phyloP scores from a whole-genome alignment of 192 early-diverging fungal genomes.

The Coemansia sp. region DNA sequence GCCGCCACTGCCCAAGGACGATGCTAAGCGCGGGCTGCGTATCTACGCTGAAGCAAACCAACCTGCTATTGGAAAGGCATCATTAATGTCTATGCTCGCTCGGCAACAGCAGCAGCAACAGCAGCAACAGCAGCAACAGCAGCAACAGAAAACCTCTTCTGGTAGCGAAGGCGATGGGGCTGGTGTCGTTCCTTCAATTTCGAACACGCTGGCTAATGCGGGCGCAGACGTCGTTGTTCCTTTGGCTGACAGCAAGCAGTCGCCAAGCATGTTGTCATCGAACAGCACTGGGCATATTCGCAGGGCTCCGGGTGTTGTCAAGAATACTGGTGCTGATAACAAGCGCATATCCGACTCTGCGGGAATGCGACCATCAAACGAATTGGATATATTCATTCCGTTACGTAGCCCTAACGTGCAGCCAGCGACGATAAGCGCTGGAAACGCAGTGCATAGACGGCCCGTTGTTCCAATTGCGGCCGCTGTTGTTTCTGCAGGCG shows the following conservation, averaged over 20 bases:
- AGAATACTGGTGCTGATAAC: constrained; percentile 1
- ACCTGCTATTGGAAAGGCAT: constrained; percentile 24
- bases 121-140: neutral
- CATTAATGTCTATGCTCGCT: constrained; percentile 24
- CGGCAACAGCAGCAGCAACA: constrained; percentile 20
- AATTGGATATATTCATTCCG: constrained; percentile 16
- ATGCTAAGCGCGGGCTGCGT: constrained; percentile 11
- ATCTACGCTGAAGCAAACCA: constrained; percentile 18
- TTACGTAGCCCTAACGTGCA: constrained; percentile 8
- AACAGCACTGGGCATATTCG: constrained; percentile 15
- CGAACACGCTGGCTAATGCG: neutral
- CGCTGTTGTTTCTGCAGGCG: neutral
- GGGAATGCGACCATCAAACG: neutral
- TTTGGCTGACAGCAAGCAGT: neutral
- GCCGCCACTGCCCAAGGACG: neutral
- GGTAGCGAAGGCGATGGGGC: neutral
- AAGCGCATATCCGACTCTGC: constrained; percentile 15
- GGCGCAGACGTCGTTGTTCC: neutral
- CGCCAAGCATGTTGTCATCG: neutral
- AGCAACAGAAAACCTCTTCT: neutral
- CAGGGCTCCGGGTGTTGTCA: constrained; percentile 12
- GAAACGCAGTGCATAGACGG: neutral
- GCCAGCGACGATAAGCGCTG: neutral
- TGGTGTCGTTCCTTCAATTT: neutral
- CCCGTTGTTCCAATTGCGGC: neutral